These are phyloP conservation scores for Oxytropis ochrocephala DNA, from an alignment of 306 rosid genomes.

Conservation along the genomic window DNA sequence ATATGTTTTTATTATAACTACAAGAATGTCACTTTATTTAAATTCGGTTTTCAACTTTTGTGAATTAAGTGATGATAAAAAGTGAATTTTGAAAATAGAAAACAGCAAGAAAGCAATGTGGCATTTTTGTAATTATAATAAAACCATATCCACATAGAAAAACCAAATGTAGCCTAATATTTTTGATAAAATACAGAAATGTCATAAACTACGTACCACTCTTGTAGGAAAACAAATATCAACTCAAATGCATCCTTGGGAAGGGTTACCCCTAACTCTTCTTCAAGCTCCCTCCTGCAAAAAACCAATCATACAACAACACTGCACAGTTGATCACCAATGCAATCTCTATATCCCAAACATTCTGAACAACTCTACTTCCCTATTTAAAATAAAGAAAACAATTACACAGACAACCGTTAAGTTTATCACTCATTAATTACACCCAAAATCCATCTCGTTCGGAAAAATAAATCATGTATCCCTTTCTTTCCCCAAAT, in stretches of 20 bases:
- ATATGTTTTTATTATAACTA: constrained; percentile 9
- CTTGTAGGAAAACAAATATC: constrained; percentile 64
- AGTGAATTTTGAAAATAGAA: not conserved
- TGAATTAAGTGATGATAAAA: not conserved
- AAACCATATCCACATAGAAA: not conserved
- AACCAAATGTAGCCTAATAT: not conserved
- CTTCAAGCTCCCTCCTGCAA: constrained; percentile 86
- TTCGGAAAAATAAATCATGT: not conserved
- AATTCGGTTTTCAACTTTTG: not conserved
- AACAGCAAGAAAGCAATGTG: not conserved
- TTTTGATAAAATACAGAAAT: not conserved
- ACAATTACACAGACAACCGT: too few species aligned
- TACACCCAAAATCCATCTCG: not conserved
- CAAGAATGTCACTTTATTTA: not conserved
- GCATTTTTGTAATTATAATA: not conserved
- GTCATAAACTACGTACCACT: constrained; percentile 51
- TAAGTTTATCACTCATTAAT: too few species aligned
- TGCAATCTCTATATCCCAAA: not conserved
- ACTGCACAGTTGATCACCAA: not conserved
- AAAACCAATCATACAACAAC: constrained; percentile 18
- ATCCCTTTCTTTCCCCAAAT: not conserved
- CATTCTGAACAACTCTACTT: not conserved
- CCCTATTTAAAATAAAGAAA: not conserved
- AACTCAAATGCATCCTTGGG: constrained; percentile 86
- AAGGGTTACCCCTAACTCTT: constrained; percentile 86